These are phyloP conservation scores for Triticum timopheevii DNA, from an alignment of 176 grass and related monocot species.

Conservation along the genomic window DNA sequence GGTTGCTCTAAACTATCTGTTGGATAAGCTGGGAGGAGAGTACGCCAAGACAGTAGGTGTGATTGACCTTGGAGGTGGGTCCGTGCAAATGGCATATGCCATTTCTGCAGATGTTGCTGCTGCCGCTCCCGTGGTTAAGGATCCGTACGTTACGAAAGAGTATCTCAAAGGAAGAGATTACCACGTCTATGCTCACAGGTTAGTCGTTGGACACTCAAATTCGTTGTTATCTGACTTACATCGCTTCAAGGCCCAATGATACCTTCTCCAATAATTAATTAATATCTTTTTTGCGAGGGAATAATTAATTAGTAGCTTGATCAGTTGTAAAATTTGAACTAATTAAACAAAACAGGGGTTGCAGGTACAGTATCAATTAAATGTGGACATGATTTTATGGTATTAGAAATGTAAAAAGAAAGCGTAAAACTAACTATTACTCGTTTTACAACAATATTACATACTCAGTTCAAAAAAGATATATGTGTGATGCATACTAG, in stretches of 20 bases:
- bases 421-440: too few species aligned
- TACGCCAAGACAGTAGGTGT: conserved; percentile 50
- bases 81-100: conserved; percentile 9
- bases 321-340: not conserved
- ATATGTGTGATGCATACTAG: too few species aligned
- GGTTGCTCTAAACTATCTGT: conserved; percentile 22
- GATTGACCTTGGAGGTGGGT: conserved; percentile 31
- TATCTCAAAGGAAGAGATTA: conserved; percentile 44
- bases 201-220: not conserved
- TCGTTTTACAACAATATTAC: too few species aligned
- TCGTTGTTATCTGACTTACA: too few species aligned
- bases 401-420: not conserved
- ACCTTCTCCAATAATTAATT: not conserved
- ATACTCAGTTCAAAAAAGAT: too few species aligned
- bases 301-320: not conserved
- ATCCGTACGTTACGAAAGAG: conserved; percentile 41
- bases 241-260: too few species aligned
- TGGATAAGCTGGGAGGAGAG: not conserved
- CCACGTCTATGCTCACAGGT: conserved; percentile 59
- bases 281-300: not conserved
- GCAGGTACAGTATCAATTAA: not conserved
- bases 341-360: not conserved
- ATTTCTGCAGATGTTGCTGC: conserved; percentile 36
- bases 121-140: conserved; percentile 34
- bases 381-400: not conserved